Evolutionary conservation across 2,329 filamentous ascomycete species (phyloP).

Genomic region (Neophaeococcomyces aloes): DNA sequence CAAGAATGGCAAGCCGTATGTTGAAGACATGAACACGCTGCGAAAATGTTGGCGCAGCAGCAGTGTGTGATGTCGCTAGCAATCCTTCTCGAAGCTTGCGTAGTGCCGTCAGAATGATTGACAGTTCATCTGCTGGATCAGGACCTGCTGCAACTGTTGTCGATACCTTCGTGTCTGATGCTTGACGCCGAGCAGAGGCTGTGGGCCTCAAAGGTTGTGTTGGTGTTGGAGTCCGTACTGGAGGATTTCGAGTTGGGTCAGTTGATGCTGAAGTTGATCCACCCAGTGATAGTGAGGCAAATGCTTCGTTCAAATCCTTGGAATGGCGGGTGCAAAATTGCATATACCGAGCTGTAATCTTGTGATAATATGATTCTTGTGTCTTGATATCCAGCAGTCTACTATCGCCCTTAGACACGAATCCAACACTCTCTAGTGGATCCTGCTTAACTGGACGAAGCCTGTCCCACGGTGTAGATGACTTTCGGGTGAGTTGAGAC

Average conservation of each 20-base stretch:
- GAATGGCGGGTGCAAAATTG: conserved; percentile 70
- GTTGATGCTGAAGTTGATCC: conserved; percentile 27
- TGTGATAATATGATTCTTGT: conserved; percentile 77
- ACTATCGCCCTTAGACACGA: conserved; percentile 84
- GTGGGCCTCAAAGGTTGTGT: conserved; percentile 10
- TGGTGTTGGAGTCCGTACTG: conserved; percentile 4
- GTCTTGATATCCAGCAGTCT: conserved; percentile 64
- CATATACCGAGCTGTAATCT: conserved; percentile 81
- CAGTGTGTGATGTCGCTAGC: conserved; percentile 57
- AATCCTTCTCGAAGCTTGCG: conserved; percentile 88
- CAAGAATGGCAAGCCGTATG: conserved; percentile 70
- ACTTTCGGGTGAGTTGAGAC: conserved; percentile 15
- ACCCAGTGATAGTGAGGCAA: conserved; percentile 51
- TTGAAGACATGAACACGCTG: conserved; percentile 87
- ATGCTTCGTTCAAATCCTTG: conserved; percentile 63
- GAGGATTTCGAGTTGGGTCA: conserved; percentile 25
- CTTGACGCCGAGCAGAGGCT: conserved; percentile 12
- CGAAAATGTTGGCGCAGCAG: conserved; percentile 63
- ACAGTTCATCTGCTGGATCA: conserved; percentile 51
- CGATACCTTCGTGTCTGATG: conserved; percentile 8
- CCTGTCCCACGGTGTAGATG: conserved; percentile 46
- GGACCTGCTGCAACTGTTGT: conserved; percentile 5
- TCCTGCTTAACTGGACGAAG: conserved; percentile 66
- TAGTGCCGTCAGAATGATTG: conserved; percentile 68
- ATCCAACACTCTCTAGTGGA: conserved; percentile 67